Evolutionary conservation across 2,329 filamentous ascomycete species (phyloP).

Genomic region (Domatiomyces catenatus): DNA sequence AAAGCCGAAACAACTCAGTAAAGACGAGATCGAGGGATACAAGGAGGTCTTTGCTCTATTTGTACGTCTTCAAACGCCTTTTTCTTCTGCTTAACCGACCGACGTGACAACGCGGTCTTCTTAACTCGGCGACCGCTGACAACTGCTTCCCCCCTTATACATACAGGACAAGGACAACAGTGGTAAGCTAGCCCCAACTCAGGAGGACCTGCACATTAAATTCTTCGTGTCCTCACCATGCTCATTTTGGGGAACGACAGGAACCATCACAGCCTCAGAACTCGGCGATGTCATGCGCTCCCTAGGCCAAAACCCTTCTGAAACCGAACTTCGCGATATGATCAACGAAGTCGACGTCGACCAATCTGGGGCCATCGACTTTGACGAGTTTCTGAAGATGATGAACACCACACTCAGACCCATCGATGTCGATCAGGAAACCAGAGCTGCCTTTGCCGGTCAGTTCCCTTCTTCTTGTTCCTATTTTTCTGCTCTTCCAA

Average conservation of each 20-base stretch:
- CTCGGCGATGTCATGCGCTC: constrained; percentile 49
- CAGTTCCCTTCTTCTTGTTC: constrained; percentile 15
- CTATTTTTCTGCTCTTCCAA: not conserved
- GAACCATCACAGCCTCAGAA: constrained; percentile 49
- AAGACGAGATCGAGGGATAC: constrained; percentile 19
- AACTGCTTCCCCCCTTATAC: not conserved
- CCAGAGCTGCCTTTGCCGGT: constrained; percentile 43
- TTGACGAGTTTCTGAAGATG: constrained; percentile 51
- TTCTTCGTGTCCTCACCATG: not conserved
- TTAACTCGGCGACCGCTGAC: not conserved
- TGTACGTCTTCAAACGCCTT: constrained; percentile 12
- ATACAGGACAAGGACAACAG: constrained; percentile 20
- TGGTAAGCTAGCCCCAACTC: constrained; percentile 12
- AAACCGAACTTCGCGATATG: constrained; percentile 49
- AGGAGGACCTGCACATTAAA: too few species aligned
- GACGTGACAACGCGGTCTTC: too few species aligned
- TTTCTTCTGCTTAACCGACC: not conserved
- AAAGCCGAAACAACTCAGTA: constrained; percentile 6
- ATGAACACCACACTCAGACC: constrained; percentile 50
- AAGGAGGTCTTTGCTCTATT: constrained; percentile 21
- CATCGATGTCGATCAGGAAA: constrained; percentile 48
- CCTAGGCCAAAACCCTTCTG: constrained; percentile 47
- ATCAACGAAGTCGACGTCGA: constrained; percentile 52
- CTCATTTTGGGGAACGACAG: constrained; percentile 26
- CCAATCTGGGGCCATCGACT: constrained; percentile 51